phyloP scores from a whole-genome alignment of 2,329 filamentous ascomycete species.

The Fusarium austroafricanum region DNA sequence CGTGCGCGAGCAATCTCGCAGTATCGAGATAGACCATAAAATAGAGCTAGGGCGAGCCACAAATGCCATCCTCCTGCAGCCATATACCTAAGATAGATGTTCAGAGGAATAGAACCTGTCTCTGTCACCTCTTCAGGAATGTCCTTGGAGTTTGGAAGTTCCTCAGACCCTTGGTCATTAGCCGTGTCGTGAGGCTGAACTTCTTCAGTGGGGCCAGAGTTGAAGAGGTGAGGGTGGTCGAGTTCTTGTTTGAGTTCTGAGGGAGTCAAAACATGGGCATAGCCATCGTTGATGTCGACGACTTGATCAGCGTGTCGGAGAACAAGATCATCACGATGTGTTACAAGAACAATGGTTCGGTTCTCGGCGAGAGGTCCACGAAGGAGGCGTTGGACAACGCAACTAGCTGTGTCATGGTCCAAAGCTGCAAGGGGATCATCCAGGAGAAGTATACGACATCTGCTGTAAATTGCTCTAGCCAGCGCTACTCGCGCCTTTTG shows the following conservation, averaged over 20 bases:
- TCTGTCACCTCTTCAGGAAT: slow-evolving; percentile 51
- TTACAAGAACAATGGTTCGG: slow-evolving; percentile 82
- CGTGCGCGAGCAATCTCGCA: slow-evolving; percentile 76
- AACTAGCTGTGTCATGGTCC: slow-evolving; percentile 71
- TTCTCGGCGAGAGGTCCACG: slow-evolving; percentile 69
- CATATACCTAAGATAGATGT: slow-evolving; percentile 87
- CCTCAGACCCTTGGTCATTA: slow-evolving; percentile 50
- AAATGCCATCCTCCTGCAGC: slow-evolving; percentile 80
- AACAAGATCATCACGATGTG: slow-evolving; percentile 82
- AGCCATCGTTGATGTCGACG: slow-evolving; percentile 74
- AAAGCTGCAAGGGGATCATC: slow-evolving; percentile 73
- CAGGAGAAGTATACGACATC: slow-evolving; percentile 66
- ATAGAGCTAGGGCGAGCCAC: slow-evolving; percentile 74
- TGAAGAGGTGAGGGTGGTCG: slow-evolving; percentile 52
- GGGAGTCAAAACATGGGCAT: slow-evolving; percentile 61
- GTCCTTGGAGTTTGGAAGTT: slow-evolving; percentile 34
- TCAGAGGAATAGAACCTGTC: slow-evolving; percentile 77
- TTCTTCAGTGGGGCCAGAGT: slow-evolving; percentile 6
- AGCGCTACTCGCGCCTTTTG: slow-evolving; percentile 72
- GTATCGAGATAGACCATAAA: slow-evolving; percentile 72
- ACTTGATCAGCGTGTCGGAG: slow-evolving; percentile 78
- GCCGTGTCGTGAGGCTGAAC: slow-evolving; percentile 41
- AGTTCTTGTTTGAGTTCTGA: slow-evolving; percentile 58
- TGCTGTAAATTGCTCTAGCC: slow-evolving; percentile 71
- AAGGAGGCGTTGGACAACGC: slow-evolving; percentile 71